A percentile compares a stretch with the other conserved stretches of the same genome.
Conservation (phyloP, 2,329 filamentous ascomycete genomes). For the Pyrenochaeta sp. region DNA sequence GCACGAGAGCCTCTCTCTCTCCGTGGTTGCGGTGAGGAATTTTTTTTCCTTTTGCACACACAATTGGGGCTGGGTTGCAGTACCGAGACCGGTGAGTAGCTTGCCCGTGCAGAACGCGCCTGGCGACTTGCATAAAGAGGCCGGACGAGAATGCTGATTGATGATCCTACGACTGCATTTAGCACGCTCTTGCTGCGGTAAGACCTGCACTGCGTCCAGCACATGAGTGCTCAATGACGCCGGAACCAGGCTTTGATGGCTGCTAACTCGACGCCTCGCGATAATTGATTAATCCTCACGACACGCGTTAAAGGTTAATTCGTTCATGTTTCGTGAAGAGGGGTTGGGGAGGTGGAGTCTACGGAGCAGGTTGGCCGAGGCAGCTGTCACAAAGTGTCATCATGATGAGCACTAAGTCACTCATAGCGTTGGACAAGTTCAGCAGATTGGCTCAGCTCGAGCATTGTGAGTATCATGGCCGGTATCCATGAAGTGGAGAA, state of each 20-base stretch:
- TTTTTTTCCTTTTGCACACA: too few relatives aligned
- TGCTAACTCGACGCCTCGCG: slow-evolving; percentile 6
- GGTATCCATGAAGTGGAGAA: too few relatives aligned
- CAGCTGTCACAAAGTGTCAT: background rate
- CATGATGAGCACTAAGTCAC: too few relatives aligned
- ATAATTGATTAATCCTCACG: slow-evolving; percentile 10
- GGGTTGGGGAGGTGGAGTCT: slow-evolving; percentile 6
- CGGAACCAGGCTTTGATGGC: background rate
- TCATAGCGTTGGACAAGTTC: background rate
- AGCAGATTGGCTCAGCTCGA: background rate
- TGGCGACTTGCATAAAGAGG: background rate
- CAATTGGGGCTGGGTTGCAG: too few relatives aligned
- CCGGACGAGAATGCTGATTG: slow-evolving; percentile 2
- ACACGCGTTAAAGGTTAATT: slow-evolving; percentile 14
- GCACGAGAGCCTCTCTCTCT: too few relatives aligned
- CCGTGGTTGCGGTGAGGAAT: too few relatives aligned
- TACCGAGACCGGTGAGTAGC: slow-evolving; percentile 7
- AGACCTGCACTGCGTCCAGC: background rate
- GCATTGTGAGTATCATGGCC: too few relatives aligned
- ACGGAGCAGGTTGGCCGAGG: background rate
- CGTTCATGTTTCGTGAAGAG: slow-evolving; percentile 16
- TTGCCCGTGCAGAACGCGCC: background rate
- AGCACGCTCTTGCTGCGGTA: background rate
- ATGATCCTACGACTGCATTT: slow-evolving; percentile 1
- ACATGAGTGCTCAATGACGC: too few relatives aligned